Conservation (phyloP, 495 filamentous ascomycete genomes). For the Penicillium antarcticum region DNA sequence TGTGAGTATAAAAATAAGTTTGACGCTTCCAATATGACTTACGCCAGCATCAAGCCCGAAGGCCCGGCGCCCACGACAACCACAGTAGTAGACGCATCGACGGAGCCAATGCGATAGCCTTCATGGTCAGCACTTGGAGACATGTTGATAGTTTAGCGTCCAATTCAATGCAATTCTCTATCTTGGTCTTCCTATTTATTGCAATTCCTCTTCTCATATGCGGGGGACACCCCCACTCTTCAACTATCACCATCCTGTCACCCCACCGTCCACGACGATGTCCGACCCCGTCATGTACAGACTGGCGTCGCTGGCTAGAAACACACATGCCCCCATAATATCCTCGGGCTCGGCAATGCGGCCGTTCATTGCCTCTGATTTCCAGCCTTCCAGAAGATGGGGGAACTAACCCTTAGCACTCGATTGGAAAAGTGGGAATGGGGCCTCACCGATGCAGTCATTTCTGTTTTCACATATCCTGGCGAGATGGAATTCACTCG, state of each 20-base stretch:
- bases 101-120: conserved; percentile 13
- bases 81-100: conserved; percentile 46
- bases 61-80: conserved; percentile 70
- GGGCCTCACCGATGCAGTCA: conserved; percentile 50
- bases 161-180: background rate
- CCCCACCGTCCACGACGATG: conserved; percentile 50
- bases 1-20: conserved; percentile 1
- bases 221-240: conserved; percentile 25
- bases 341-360: conserved; percentile 75
- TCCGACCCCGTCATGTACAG: conserved; percentile 80
- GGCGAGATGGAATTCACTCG: conserved; percentile 46
- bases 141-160: conserved; percentile 16
- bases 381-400: conserved; percentile 71
- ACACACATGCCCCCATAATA: conserved; percentile 77
- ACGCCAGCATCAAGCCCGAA: conserved; percentile 68
- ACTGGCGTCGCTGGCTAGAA: conserved; percentile 74
- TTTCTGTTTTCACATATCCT: conserved; percentile 45
- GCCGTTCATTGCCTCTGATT: conserved; percentile 66
- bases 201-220: conserved; percentile 9
- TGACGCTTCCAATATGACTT: too few species aligned
- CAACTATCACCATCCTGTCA: conserved; percentile 28
- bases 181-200: conserved; percentile 2
- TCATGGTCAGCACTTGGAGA: conserved; percentile 27
- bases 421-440: conserved; percentile 3
- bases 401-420: conserved; percentile 64